Evolutionary conservation across 129 eudicot genomes (phyloP).

Genomic region (Pittosporum tobira): DNA sequence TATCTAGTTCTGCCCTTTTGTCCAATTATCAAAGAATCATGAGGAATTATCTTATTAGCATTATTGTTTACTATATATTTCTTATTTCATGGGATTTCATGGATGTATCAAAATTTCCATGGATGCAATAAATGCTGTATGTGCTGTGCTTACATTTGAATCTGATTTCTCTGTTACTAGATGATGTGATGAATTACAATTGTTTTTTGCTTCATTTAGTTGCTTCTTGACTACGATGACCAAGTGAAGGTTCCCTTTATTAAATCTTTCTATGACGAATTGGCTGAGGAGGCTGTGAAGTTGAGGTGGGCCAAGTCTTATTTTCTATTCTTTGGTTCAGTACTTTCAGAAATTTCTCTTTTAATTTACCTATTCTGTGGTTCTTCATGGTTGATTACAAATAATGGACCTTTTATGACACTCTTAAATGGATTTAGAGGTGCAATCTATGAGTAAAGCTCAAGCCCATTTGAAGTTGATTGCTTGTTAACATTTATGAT

Average conservation of each 20-base stretch:
- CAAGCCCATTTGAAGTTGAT: too few species aligned
- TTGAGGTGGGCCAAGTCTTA: conserved; percentile 35
- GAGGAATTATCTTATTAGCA: not conserved
- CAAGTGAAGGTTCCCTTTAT: conserved; percentile 72
- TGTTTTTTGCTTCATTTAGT: conserved; percentile 27
- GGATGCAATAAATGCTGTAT: not conserved
- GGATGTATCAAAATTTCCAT: not conserved
- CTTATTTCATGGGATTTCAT: too few species aligned
- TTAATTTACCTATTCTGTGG: not conserved
- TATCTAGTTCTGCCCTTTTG: not conserved
- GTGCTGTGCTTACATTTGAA: not conserved
- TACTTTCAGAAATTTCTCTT: not conserved
- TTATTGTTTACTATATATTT: not conserved
- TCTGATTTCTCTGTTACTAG: not conserved
- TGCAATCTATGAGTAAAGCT: too few species aligned
- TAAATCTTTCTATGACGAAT: conserved; percentile 34
- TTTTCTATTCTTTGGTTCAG: conserved; percentile 1
- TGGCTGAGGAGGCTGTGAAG: conserved; percentile 41
- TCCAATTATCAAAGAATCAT: not conserved
- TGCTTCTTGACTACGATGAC: conserved; percentile 68
- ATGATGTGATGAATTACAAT: not conserved
- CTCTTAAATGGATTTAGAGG: too few species aligned
- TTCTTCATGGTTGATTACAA: too few species aligned
- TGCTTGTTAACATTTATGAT: too few species aligned
- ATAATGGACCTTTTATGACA: too few species aligned